phyloP scores from a whole-genome alignment of 768 basidiomycete species.

The Favolaschia claudopus region DNA sequence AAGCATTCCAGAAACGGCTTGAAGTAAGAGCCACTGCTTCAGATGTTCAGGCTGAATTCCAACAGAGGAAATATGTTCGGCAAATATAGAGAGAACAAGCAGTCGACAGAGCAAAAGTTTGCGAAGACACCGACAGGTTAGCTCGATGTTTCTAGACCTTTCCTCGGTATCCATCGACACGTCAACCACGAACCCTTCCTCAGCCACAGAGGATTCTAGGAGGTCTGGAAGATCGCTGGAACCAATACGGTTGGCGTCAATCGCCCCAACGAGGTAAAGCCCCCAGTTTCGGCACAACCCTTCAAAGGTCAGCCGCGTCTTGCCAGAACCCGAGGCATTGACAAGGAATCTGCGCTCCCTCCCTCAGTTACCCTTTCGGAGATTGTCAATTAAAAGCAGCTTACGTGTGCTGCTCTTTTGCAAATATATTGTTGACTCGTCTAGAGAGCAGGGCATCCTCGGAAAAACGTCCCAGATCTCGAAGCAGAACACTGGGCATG shows the following conservation, averaged over 20 bases:
- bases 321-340: conserved; percentile 13
- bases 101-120: background rate
- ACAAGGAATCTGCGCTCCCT: conserved; percentile 12
- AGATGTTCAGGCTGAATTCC: background rate
- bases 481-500: conserved; percentile 8
- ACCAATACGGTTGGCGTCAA: conserved; percentile 32
- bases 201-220: no score
- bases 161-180: background rate
- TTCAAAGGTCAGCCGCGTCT: conserved; percentile 14
- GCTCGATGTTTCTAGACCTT: background rate
- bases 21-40: no score
- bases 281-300: conserved; percentile 13
- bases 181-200: no score
- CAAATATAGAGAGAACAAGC: background rate
- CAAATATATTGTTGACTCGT: no score
- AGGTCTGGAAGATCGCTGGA: conserved; percentile 3
- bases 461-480: conserved; percentile 6
- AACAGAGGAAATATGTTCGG: background rate
- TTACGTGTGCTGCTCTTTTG: conserved; percentile 2
- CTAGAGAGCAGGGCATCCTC: conserved; percentile 12
- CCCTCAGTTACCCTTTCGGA: no score
- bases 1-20: no score
- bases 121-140: background rate
- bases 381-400: conserved; percentile 1
- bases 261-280: conserved; percentile 9